Base-by-base conservation (phyloP, 2,329 filamentous ascomycete species). In the Raffaelea ambrosiae region DNA sequence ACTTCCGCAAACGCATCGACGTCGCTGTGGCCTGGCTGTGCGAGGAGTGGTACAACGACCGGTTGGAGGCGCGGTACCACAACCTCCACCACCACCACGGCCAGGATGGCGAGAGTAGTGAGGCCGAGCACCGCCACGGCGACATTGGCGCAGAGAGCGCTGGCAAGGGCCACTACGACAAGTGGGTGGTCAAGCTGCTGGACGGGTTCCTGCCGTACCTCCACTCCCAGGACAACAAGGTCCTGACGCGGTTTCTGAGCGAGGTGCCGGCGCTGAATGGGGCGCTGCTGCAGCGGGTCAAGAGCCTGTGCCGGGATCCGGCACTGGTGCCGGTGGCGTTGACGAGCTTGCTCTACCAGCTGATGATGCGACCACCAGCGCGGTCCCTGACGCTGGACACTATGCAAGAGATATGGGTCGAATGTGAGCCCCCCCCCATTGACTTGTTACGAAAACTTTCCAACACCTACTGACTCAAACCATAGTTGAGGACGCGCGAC, bases 21-120 rank as follows among this genome's bases (percentile, higher is more conserved):
- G 79, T 93, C 20, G 91, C 89, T 1, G 88, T 97, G 45, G 83
- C 84, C 8, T 98, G 93, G 93, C 74, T 98, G 16, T 95, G 85
- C 57, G 93, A 98, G 64, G 93, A 98, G 66, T 98, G 93, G 91
- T 97, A 95, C 65, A 94, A 90, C 58, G 91, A 97, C 63, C 81
- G 65, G 63, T 66, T 69, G 54, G 67, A 63, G 51, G 68, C 60
- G 43, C 62, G 53, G 49, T 70, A 64, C 47, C 59, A n/a, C 61
- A 43, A 62, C 63, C 11, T 13, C 14, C 9, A 14, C 26, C 41
- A 29, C 2, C 7, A n/a, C 9, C 10, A 43, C 20, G 3, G 22
- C 10, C 14, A 43, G n/a, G n/a, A n/a, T n/a, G n/a, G n/a, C n/a
- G n/a, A n/a, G n/a, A n/a, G n/a, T n/a, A n/a, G 13, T 3, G 21